Percentiles rank a stretch among this genome's conserved stretches.
These are phyloP conservation scores for Salix koriyanagi DNA, from an alignment of 345 rosid genomes.

Conservation along the genomic window DNA sequence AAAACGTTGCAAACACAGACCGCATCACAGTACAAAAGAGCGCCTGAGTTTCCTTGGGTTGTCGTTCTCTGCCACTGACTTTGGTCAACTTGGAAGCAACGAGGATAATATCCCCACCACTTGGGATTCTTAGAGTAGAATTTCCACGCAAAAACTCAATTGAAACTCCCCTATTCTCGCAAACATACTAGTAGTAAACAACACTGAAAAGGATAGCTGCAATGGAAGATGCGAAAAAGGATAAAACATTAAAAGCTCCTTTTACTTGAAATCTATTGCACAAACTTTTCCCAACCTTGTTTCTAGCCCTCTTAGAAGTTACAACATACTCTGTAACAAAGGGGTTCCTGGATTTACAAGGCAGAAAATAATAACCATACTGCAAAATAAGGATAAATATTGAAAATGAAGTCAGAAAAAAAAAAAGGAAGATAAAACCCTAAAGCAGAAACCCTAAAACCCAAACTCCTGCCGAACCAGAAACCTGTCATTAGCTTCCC, in stretches of 20 bases:
- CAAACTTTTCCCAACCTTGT: conserved; percentile 22
- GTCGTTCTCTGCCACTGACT: no score
- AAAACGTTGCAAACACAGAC: no score
- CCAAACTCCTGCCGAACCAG: conserved; percentile 27
- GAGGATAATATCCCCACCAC: no score
- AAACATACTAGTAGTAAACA: no score
- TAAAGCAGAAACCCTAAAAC: conserved; percentile 24
- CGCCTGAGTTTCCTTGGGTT: no score
- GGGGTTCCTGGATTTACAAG: conserved; percentile 19
- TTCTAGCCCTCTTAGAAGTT: conserved; percentile 15
- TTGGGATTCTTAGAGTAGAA: no score
- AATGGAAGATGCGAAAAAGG: not conserved
- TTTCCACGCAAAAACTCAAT: no score
- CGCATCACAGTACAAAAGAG: no score
- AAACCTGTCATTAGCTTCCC: conserved; percentile 33
- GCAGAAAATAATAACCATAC: conserved; percentile 13
- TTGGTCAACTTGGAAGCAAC: no score
- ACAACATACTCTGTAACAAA: not conserved
- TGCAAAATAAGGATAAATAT: not conserved
- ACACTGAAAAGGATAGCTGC: not conserved
- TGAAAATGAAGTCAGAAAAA: not conserved
- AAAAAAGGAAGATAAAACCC: conserved; percentile 7
- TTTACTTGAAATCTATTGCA: conserved; percentile 10
- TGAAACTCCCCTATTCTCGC: no score
- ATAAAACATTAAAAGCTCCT: not conserved